phyloP scores from a whole-genome alignment of 306 rosid species.

The Carpinus viminea region DNA sequence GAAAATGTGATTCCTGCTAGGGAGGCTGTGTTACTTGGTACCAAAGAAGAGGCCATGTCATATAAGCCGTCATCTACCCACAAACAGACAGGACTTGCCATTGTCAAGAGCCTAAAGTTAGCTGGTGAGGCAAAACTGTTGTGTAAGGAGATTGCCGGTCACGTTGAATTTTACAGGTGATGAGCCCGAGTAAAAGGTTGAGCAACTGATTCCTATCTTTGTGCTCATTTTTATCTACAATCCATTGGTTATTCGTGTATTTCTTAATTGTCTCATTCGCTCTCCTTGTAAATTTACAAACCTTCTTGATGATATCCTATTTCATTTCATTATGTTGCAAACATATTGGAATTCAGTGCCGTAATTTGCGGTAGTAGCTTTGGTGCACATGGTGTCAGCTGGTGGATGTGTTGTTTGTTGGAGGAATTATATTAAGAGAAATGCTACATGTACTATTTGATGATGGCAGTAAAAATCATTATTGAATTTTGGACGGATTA shows the following conservation, averaged over 20 bases:
- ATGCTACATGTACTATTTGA: no score
- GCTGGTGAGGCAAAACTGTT: constrained; percentile 75
- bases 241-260: constrained; percentile 5
- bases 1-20: constrained; percentile 89
- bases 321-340: neutral
- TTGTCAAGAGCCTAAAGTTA: constrained; percentile 63
- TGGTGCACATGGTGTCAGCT: neutral
- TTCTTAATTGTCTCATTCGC: neutral
- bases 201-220: constrained; percentile 29
- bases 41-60: constrained; percentile 49
- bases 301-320: neutral
- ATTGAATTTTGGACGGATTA: no score
- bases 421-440: neutral
- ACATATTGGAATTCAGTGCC: neutral
- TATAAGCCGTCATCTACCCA: constrained; percentile 74
- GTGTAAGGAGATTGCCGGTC: constrained; percentile 81
- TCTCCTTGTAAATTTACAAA: neutral
- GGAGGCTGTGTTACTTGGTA: constrained; percentile 62
- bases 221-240: constrained; percentile 8
- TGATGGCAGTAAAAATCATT: no score
- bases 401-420: neutral
- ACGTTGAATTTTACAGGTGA: constrained; percentile 63
- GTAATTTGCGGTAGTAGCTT: neutral
- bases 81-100: constrained; percentile 70
- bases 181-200: constrained; percentile 14